Evolutionary conservation across 2,329 filamentous ascomycete genomes (phyloP).

Genomic region (Elsinoe batatas): DNA sequence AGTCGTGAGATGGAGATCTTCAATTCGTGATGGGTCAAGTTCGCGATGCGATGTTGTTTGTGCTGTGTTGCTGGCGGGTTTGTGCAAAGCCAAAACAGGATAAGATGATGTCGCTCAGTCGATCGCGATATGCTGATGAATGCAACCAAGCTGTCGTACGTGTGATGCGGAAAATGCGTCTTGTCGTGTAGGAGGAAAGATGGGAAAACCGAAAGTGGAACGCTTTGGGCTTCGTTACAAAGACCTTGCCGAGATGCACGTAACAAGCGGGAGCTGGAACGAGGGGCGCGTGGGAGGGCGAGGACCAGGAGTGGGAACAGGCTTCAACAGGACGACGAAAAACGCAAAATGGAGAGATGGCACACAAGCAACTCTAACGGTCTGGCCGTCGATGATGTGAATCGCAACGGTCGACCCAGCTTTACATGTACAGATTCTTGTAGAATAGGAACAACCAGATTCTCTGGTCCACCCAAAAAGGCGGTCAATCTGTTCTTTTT

Average conservation of each 20-base stretch:
- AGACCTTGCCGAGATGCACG: constrained; percentile 11
- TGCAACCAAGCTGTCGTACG: background rate
- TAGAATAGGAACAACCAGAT: background rate
- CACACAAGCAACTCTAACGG: background rate
- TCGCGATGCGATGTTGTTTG: background rate
- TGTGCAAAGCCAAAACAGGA: background rate
- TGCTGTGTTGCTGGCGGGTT: background rate
- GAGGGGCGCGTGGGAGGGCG: constrained; percentile 1
- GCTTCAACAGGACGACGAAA: background rate
- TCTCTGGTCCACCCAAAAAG: background rate
- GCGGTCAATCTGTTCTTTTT: background rate
- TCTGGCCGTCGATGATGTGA: constrained; percentile 1
- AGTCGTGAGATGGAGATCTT: background rate
- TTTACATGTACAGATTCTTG: background rate
- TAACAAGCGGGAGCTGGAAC: background rate
- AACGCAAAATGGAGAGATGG: background rate
- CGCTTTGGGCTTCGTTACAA: constrained; percentile 1
- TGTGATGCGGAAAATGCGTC: background rate
- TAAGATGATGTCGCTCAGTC: background rate
- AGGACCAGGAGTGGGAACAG: background rate
- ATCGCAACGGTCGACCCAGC: background rate
- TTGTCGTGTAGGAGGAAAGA: constrained; percentile 9
- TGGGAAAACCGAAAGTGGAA: constrained; percentile 8
- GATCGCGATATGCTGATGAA: background rate
- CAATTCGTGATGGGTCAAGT: constrained; percentile 9